Evolutionary conservation across 176 grass and related monocot species (phyloP).

Genomic region (Oryza rufipogon): DNA sequence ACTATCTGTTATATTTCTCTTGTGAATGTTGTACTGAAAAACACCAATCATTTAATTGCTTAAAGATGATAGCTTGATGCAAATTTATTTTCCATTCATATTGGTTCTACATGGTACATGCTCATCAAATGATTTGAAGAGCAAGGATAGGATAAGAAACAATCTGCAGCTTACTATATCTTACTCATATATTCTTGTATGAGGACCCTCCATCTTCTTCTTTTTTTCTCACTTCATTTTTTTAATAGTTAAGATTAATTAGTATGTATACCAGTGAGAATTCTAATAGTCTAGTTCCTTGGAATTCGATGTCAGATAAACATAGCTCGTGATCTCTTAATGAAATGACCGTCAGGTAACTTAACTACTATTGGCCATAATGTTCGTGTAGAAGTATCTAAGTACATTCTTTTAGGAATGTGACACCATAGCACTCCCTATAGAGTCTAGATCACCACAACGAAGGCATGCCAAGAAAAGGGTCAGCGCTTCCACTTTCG

Average conservation of each 20-base stretch:
- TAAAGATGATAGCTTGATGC: background rate
- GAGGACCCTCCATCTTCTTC: background rate
- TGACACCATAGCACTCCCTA: background rate
- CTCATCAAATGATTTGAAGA: background rate
- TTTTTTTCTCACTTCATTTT: background rate
- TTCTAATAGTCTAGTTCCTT: background rate
- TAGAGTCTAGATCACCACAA: constrained; percentile 11
- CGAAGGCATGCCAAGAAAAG: constrained; percentile 24
- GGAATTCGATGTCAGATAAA: background rate
- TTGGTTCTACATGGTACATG: background rate
- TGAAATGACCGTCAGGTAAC: background rate
- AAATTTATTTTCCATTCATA: constrained; percentile 25
- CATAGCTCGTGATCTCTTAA: background rate
- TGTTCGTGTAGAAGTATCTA: background rate
- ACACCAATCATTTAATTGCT: background rate
- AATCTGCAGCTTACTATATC: background rate
- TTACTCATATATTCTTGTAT: background rate
- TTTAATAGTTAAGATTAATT: no score
- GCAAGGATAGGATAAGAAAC: background rate
- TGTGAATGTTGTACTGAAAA: background rate
- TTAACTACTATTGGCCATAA: background rate
- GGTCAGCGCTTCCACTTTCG: constrained; percentile 25
- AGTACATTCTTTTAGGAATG: constrained; percentile 18
- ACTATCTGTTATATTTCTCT: background rate
- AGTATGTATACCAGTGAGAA: background rate